phyloP scores from a whole-genome alignment of 331 rosid species.

The Pyracantha coccinea region DNA sequence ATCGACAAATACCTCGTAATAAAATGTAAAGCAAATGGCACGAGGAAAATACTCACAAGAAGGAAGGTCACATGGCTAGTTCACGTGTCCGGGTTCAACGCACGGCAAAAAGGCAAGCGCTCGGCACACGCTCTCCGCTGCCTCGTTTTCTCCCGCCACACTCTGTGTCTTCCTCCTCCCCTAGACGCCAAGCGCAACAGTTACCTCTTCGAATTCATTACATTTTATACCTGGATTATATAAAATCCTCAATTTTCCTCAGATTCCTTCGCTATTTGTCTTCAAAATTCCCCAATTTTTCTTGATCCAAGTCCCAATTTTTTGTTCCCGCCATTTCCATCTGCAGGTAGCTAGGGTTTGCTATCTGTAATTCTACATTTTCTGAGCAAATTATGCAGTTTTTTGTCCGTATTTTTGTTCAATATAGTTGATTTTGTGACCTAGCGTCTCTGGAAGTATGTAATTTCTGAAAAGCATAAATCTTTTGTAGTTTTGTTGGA shows the following conservation, averaged over 20 bases:
- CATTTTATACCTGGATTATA: background rate
- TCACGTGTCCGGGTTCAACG: slow-evolving; percentile 12
- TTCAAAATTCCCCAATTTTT: background rate
- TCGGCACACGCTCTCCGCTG: slow-evolving; percentile 49
- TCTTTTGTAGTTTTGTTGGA: background rate
- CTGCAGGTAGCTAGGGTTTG: slow-evolving; percentile 1
- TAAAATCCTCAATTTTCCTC: background rate
- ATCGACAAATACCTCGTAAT: too few species aligned
- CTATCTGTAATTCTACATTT: background rate
- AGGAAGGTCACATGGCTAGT: background rate
- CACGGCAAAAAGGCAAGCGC: slow-evolving; percentile 7
- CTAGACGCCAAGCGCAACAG: background rate
- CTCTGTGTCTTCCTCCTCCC: slow-evolving; percentile 21
- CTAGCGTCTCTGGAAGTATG: background rate
- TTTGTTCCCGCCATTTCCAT: slow-evolving; percentile 2
- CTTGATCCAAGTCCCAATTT: background rate
- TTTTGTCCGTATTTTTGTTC: background rate
- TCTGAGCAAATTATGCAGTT: background rate
- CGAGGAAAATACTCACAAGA: too few species aligned
- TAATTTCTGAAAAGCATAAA: background rate
- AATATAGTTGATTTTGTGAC: background rate
- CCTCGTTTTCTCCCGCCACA: slow-evolving; percentile 41
- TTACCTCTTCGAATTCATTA: background rate
- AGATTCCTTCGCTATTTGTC: background rate
- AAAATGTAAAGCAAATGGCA: too few species aligned